Conservation (phyloP, 148 eudicot species). For the Vaccinium vitisidaea region DNA sequence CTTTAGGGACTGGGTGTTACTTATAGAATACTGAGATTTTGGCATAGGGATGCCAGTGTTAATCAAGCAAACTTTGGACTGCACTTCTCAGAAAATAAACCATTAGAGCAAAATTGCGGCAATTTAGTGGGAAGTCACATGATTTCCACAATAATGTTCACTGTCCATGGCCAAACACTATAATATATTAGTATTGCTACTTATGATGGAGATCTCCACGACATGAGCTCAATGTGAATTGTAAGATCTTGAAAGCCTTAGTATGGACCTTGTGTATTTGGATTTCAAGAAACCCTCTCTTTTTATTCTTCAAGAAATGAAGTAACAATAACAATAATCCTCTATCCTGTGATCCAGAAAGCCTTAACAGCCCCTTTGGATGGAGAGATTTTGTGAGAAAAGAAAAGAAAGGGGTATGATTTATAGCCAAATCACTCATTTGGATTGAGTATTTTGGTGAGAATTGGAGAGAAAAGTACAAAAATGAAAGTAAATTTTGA, state of each 20-base stretch:
- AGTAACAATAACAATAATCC: background rate
- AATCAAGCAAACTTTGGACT: too few species aligned
- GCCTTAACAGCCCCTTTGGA: background rate
- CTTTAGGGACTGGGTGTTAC: background rate
- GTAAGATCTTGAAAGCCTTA: background rate
- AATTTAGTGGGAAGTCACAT: background rate
- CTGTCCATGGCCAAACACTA: background rate
- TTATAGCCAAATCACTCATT: too few species aligned
- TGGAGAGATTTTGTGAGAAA: too few species aligned
- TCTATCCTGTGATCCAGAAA: background rate
- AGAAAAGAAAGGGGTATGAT: too few species aligned
- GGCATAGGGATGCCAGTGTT: too few species aligned
- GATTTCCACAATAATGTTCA: background rate
- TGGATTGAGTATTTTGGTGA: too few species aligned
- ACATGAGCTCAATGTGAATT: background rate
- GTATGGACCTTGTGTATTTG: background rate
- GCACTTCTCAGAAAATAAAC: background rate
- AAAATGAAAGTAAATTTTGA: too few species aligned
- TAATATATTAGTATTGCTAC: background rate
- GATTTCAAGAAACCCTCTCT: background rate
- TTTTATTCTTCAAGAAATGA: background rate
- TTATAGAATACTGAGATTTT: background rate
- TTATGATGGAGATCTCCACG: background rate
- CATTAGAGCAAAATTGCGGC: background rate
- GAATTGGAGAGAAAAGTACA: too few species aligned